phyloP scores from a whole-genome alignment of 1,284 basidiomycete species.

The Thecaphora thlaspeos region DNA sequence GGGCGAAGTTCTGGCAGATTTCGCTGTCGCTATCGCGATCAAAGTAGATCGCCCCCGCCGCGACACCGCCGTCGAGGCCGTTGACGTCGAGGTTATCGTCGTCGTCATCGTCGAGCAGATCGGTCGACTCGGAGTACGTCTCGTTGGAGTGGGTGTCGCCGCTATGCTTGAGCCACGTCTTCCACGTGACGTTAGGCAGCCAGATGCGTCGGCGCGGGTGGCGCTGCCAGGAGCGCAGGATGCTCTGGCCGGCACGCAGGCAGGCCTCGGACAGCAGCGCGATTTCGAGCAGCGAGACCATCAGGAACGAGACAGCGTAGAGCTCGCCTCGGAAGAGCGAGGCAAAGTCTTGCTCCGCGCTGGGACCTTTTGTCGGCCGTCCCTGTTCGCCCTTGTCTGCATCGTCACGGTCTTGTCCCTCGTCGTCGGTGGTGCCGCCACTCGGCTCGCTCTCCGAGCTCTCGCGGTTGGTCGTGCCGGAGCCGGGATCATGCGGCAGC shows the following conservation, averaged over 20 bases:
- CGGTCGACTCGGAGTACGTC: neutral
- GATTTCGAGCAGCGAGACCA: constrained; percentile 43
- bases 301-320: constrained; percentile 38
- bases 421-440: no score
- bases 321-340: constrained; percentile 33
- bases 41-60: constrained; percentile 5
- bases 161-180: constrained; percentile 22
- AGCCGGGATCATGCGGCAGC: no score
- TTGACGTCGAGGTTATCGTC: constrained; percentile 5
- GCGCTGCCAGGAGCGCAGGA: constrained; percentile 7
- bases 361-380: neutral
- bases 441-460: no score
- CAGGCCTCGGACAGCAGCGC: constrained; percentile 22
- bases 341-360: neutral
- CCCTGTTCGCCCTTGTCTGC: neutral
- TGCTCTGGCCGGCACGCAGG: constrained; percentile 8
- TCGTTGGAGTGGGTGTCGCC: neutral
- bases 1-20: neutral
- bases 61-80: constrained; percentile 3
- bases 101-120: constrained; percentile 2
- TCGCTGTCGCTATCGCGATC: constrained; percentile 12
- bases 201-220: constrained; percentile 2
- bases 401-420: neutral
- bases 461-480: no score
- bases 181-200: constrained; percentile 14